A percentile compares a stretch with the other conserved stretches of the same genome.
Conservation (phyloP, 2,329 filamentous ascomycete genomes). For the Elsinoe fawcettii region DNA sequence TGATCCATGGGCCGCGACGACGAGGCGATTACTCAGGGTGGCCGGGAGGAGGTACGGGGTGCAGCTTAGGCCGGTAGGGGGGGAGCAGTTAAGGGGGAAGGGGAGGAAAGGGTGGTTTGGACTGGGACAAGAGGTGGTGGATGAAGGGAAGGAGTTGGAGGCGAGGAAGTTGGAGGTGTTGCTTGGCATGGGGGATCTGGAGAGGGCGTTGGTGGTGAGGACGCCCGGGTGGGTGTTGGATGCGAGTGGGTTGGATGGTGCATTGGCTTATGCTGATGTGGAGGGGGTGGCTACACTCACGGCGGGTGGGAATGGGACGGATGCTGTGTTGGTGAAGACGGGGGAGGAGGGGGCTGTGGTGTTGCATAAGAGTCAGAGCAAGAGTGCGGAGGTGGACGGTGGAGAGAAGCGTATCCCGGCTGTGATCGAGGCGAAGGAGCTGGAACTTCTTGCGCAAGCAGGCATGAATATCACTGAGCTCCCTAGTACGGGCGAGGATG, state of each 20-base stretch:
- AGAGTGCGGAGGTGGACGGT: neutral
- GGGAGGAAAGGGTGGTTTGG: slow-evolving; percentile 28
- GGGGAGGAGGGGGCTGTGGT: slow-evolving; percentile 11
- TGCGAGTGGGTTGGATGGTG: slow-evolving; percentile 38
- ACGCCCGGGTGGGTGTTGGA: slow-evolving; percentile 41
- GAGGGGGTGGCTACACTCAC: slow-evolving; percentile 31
- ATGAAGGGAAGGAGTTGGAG: slow-evolving; percentile 4
- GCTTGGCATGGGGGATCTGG: slow-evolving; percentile 38
- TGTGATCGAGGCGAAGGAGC: neutral
- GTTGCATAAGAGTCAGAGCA: neutral
- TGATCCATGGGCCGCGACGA: slow-evolving; percentile 39
- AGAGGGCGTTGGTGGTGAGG: slow-evolving; percentile 39
- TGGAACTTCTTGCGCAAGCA: neutral
- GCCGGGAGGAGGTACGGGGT: slow-evolving; percentile 41
- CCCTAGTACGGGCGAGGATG: slow-evolving; percentile 18
- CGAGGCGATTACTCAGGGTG: slow-evolving; percentile 36
- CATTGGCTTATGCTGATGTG: slow-evolving; percentile 35
- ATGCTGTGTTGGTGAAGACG: slow-evolving; percentile 27
- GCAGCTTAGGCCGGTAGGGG: slow-evolving; percentile 37
- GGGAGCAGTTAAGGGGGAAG: slow-evolving; percentile 31
- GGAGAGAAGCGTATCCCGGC: neutral
- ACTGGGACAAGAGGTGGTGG: slow-evolving; percentile 23
- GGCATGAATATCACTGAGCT: neutral
- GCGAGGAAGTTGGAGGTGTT: slow-evolving; percentile 32
- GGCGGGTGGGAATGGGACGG: slow-evolving; percentile 29